Evolutionary conservation across 2,329 filamentous ascomycete genomes (phyloP).

Genomic region (Zymoseptoria crescenta): DNA sequence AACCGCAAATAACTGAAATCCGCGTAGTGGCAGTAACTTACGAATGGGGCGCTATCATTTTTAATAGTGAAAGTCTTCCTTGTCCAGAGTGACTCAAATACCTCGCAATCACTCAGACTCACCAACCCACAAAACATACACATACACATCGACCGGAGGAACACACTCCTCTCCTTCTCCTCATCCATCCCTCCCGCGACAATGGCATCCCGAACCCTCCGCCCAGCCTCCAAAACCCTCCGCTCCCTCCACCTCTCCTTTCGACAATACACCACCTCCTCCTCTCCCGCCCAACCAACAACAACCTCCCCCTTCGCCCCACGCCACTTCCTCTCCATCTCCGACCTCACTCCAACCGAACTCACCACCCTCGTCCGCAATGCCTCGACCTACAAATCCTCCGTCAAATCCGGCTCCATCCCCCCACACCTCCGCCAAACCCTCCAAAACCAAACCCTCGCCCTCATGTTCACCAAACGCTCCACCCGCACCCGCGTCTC

Average conservation of each 20-base stretch:
- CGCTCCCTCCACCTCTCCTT: slow-evolving; percentile 15
- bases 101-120: not conserved
- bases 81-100: not conserved
- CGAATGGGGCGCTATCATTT: too few species aligned
- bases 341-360: slow-evolving; percentile 72
- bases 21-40: too few species aligned
- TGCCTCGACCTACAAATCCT: slow-evolving; percentile 67
- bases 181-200: not conserved
- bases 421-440: slow-evolving; percentile 54
- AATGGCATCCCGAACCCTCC: slow-evolving; percentile 20
- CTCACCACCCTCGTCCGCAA: slow-evolving; percentile 75
- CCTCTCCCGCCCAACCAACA: slow-evolving; percentile 28
- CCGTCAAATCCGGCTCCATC: slow-evolving; percentile 60
- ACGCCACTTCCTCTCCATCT: slow-evolving; percentile 86
- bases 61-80: not conserved
- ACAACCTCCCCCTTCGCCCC: slow-evolving; percentile 53
- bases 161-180: not conserved
- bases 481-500: slow-evolving; percentile 90
- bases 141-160: not conserved
- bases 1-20: too few species aligned
- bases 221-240: slow-evolving; percentile 15
- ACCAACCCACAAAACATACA: not conserved
- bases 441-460: slow-evolving; percentile 71
- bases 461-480: slow-evolving; percentile 95
- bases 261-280: slow-evolving; percentile 19